A percentile compares a stretch with the other conserved stretches of the same genome.
Evolutionary conservation across 176 grass and related monocot species (phyloP).

Genomic region (Eragrostis nindensis): DNA sequence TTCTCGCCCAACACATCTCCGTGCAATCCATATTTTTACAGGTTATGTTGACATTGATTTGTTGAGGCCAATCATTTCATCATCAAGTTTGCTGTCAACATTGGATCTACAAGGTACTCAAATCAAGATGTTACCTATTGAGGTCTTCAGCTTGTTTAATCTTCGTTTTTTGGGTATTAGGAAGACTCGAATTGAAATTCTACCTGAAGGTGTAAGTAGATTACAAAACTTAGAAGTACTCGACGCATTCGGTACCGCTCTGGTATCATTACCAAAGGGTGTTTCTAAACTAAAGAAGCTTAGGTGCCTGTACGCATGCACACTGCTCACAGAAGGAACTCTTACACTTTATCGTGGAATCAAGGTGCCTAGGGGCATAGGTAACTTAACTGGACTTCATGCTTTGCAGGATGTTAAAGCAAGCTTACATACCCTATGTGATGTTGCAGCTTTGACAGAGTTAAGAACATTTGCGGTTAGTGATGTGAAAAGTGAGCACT

Average conservation of each 20-base stretch:
- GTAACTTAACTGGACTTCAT: conserved; percentile 31
- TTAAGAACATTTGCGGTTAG: conserved; percentile 28
- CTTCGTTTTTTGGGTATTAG: conserved; percentile 35
- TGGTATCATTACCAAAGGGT: conserved; percentile 22
- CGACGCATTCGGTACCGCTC: background rate
- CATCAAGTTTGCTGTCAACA: background rate
- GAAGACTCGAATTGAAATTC: background rate
- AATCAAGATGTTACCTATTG: conserved; percentile 3
- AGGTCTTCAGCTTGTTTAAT: conserved; percentile 46
- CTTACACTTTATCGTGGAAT: background rate
- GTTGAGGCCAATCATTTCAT: background rate
- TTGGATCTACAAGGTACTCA: conserved; percentile 15
- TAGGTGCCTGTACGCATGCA: background rate
- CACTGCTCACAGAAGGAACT: too few species aligned
- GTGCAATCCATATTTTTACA: conserved; percentile 13
- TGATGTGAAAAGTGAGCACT: conserved; percentile 25
- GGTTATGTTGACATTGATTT: background rate
- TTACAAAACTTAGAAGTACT: conserved; percentile 37
- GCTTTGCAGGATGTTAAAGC: conserved; percentile 17
- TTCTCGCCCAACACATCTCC: background rate
- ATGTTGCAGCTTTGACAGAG: conserved; percentile 9
- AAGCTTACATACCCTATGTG: background rate
- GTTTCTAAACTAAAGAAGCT: conserved; percentile 26
- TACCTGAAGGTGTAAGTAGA: conserved; percentile 17
- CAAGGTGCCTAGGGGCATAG: conserved; percentile 4